Base-by-base conservation (phyloP, 1,284 basidiomycete genomes). In the Kwoniella shivajii region DNA sequence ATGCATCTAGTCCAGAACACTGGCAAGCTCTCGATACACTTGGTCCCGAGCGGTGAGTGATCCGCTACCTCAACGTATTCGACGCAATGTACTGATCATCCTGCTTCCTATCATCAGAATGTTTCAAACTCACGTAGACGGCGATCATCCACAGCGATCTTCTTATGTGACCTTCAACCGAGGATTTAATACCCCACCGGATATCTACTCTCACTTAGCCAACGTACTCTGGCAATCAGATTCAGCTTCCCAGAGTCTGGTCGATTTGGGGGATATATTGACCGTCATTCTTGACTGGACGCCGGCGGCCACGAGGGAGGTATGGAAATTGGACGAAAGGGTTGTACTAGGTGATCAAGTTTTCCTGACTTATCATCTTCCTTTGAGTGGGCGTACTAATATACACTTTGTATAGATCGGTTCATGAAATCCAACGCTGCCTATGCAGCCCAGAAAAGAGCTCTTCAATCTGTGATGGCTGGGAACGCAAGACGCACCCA, bases 301-400 rank as follows among this genome's bases (percentile, higher is more conserved):
- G 0, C 54, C 55, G 6, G 63, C 63, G 1, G 57, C 67, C 0
- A 45, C 55, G 13, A 56, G 64, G 16, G 60, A 65, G 37, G 36
- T 69, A 18, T 76, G 72, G 72, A 50, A 68, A 41, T 44, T 75
- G 18, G 72, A 76, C 5, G 62, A 74, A 46, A 56, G 48, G 29
- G 57, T 75, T 10, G 60, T 67, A 1, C 60, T 76, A 0, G 73
- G 73, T 73, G n/a, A n/a, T n/a, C n/a, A 46, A 42, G 71, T 61
- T 6, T 0, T n/a, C n/a, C n/a, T n/a, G n/a, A n/a, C 4, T 3
- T n/a, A 9, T 26, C 13, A 20, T 11, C 31, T 11, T 10, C 11
- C 11, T 26, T 3, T 26, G 29, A 37, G 0, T 36, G 4, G 7
- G 24, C 4, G n/a, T 16, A 16, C n/a, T 29, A 43, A 16, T 41